Evolutionary conservation across 2,329 filamentous ascomycete species (phyloP).

Genomic region (Didymellaceae sp.): DNA sequence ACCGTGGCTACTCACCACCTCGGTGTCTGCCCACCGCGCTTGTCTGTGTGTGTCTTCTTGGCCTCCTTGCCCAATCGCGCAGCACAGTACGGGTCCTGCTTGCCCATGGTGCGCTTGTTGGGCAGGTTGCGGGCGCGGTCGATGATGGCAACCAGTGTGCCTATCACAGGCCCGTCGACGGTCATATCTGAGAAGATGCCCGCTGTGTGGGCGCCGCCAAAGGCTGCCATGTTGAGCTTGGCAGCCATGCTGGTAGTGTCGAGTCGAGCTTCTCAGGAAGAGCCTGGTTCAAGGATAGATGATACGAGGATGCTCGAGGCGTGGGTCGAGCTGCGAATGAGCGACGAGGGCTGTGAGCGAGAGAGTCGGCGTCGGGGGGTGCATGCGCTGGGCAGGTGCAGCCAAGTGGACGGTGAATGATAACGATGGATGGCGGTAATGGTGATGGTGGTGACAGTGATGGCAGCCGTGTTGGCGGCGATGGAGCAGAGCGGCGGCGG

Average conservation of each 20-base stretch:
- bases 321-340: not conserved
- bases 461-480: not conserved
- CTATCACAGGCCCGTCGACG: constrained; percentile 90
- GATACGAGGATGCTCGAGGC: not conserved
- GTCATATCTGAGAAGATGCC: constrained; percentile 96
- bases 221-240: constrained; percentile 37
- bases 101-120: constrained; percentile 96
- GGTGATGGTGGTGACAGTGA: not conserved
- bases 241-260: constrained; percentile 43
- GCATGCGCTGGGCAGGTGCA: constrained; percentile 1
- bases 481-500: not conserved
- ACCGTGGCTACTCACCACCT: constrained; percentile 79
- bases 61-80: constrained; percentile 94
- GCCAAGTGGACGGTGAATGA: no score
- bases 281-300: not conserved
- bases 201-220: constrained; percentile 76
- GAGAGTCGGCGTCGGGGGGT: not conserved
- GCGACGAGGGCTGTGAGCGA: not conserved
- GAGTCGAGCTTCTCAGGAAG: not conserved
- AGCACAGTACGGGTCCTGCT: constrained; percentile 97
- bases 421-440: no score
- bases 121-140: constrained; percentile 97
- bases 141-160: constrained; percentile 88
- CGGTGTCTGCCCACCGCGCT: constrained; percentile 92
- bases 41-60: constrained; percentile 94